These are phyloP conservation scores for Grammothele lineata DNA, from an alignment of 768 basidiomycete species.

Conservation along the genomic window DNA sequence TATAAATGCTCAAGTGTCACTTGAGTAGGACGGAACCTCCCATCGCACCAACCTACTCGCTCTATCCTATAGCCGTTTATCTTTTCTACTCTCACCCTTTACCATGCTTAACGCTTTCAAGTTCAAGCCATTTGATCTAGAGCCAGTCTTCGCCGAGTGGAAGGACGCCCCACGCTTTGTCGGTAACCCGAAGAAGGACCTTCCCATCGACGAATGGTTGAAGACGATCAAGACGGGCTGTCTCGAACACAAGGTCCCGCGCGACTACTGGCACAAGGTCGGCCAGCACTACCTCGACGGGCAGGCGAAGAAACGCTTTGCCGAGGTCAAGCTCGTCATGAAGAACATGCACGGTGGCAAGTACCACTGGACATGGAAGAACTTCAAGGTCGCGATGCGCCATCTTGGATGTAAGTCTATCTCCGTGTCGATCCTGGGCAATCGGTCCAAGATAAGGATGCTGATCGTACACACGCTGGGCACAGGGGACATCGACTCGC, in stretches of 20 bases:
- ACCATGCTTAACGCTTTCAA: slow-evolving; percentile 66
- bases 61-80: not conserved
- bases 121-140: slow-evolving; percentile 72
- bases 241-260: slow-evolving; percentile 62
- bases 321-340: slow-evolving; percentile 71
- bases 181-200: slow-evolving; percentile 67
- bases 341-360: slow-evolving; percentile 70
- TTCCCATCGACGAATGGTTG: slow-evolving; percentile 69
- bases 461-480: not conserved
- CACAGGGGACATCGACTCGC: slow-evolving; percentile 64
- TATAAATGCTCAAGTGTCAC: no score
- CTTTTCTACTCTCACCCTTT: not conserved
- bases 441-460: no score
- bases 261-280: slow-evolving; percentile 81
- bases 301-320: slow-evolving; percentile 62
- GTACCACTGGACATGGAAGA: slow-evolving; percentile 83
- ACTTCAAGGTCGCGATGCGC: slow-evolving; percentile 70
- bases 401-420: slow-evolving; percentile 73
- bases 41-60: not conserved
- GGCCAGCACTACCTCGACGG: slow-evolving; percentile 73
- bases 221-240: slow-evolving; percentile 70
- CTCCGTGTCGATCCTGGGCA: not conserved
- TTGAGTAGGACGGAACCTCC: no score
- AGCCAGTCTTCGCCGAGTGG: slow-evolving; percentile 65
- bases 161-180: slow-evolving; percentile 59